Evolutionary conservation across 306 rosid species (phyloP).

Genomic region (Ormosia emarginata): DNA sequence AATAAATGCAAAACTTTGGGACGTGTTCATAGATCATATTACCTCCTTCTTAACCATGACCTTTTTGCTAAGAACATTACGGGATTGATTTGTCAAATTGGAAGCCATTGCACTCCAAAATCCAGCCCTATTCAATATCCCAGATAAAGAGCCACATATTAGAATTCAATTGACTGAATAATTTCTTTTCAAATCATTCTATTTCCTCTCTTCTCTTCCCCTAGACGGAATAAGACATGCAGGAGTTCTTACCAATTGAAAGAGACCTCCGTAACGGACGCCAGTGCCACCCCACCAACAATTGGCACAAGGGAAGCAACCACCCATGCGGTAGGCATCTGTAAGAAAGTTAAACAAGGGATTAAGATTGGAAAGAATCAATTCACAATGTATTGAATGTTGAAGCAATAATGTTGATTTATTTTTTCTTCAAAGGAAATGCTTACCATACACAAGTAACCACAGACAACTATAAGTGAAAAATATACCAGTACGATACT

Average conservation of each 20-base stretch:
- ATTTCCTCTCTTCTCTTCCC: not conserved
- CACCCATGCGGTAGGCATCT: conserved; percentile 83
- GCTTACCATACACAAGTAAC: not conserved
- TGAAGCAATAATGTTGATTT: not conserved
- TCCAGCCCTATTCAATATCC: conserved; percentile 63
- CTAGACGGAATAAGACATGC: not conserved
- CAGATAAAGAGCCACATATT: not conserved
- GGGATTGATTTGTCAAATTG: conserved; percentile 89
- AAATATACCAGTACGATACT: not conserved
- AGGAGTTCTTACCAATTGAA: conserved; percentile 68
- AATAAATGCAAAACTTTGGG: conserved; percentile 2
- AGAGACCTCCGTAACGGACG: conserved; percentile 85
- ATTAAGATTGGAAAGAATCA: not conserved
- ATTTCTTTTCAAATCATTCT: not conserved
- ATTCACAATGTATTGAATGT: not conserved
- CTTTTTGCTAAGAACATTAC: conserved; percentile 96
- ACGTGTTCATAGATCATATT: not conserved
- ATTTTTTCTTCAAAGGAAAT: not conserved
- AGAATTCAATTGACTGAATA: conserved; percentile 14
- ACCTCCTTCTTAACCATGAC: conserved; percentile 89
- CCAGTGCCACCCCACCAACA: conserved; percentile 87
- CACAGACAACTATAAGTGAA: not conserved
- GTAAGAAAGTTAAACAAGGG: conserved; percentile 8
- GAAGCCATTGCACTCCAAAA: conserved; percentile 99
- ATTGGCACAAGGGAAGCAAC: conserved; percentile 80